phyloP scores from a whole-genome alignment of 305 asterid genomes.

The Fraxinus paxiana region DNA sequence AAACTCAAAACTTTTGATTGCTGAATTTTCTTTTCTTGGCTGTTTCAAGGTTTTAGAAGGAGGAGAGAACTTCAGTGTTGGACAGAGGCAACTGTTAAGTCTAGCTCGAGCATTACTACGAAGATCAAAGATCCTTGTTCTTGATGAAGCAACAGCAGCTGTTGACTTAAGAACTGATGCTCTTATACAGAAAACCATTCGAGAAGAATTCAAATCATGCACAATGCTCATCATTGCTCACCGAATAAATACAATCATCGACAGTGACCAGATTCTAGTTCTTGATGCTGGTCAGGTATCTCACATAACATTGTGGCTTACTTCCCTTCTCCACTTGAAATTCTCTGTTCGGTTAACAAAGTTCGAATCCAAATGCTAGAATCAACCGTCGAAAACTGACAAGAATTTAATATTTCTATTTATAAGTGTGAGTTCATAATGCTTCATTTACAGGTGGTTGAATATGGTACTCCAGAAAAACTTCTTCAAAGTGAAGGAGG shows the following conservation, averaged over 20 bases:
- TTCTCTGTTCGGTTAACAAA: background rate
- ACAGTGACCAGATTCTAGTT: constrained; percentile 74
- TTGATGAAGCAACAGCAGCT: constrained; percentile 97
- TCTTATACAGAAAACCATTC: constrained; percentile 81
- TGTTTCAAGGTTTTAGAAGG: constrained; percentile 74
- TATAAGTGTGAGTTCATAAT: background rate
- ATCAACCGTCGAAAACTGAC: background rate
- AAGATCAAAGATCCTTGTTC: constrained; percentile 88
- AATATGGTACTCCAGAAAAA: constrained; percentile 63
- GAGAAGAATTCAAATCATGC: constrained; percentile 81
- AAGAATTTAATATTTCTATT: background rate
- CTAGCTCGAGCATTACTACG: constrained; percentile 92
- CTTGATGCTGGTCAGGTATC: constrained; percentile 77
- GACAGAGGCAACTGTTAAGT: constrained; percentile 87
- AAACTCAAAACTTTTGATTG: background rate
- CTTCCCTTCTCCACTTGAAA: background rate
- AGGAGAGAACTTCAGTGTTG: constrained; percentile 94
- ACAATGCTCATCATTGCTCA: constrained; percentile 95
- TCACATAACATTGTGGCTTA: background rate
- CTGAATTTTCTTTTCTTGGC: background rate
- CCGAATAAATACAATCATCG: constrained; percentile 84
- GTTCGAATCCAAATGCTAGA: background rate
- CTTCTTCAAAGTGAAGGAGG: constrained; percentile 53
- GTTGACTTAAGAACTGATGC: constrained; percentile 95
- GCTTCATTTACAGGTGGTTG: constrained; percentile 49